phyloP scores from a whole-genome alignment of 192 early-diverging fungal species.

The Rhizophagus clarus region DNA sequence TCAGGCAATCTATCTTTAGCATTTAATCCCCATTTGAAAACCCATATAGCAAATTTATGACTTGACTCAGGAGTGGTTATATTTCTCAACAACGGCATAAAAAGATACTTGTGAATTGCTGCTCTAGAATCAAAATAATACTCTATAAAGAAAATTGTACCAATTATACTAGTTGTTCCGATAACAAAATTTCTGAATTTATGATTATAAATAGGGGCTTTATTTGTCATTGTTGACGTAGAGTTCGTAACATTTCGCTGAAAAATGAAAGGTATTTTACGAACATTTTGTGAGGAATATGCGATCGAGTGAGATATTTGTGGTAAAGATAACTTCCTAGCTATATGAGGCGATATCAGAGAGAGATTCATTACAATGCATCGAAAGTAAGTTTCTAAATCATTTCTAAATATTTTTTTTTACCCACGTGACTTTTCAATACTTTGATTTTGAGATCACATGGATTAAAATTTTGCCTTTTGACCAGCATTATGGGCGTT shows the following conservation, averaged over 20 bases:
- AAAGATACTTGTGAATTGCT: constrained; percentile 62
- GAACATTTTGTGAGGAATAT: background rate
- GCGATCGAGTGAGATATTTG: background rate
- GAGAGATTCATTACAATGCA: background rate
- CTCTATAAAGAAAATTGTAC: constrained; percentile 47
- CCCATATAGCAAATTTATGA: constrained; percentile 67
- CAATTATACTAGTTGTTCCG: constrained; percentile 42
- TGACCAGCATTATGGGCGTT: no score
- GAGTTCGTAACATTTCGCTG: background rate
- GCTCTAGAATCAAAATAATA: constrained; percentile 78
- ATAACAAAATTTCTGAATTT: constrained; percentile 44
- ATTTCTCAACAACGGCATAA: constrained; percentile 69
- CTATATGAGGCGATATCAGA: background rate
- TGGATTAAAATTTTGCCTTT: no score
- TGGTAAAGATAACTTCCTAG: background rate
- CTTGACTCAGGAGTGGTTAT: constrained; percentile 73
- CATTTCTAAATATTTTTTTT: no score
- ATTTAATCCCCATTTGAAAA: constrained; percentile 60
- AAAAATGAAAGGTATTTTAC: background rate
- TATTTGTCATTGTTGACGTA: background rate
- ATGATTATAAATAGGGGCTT: background rate
- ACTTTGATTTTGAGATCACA: no score
- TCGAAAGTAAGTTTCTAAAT: no score
- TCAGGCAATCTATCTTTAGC: constrained; percentile 66
- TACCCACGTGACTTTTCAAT: no score